Percentiles rank a stretch among this genome's conserved stretches.
These are phyloP conservation scores for Neofusicoccum laricinum DNA, from an alignment of 2,329 filamentous ascomycete genomes.

Conservation along the genomic window DNA sequence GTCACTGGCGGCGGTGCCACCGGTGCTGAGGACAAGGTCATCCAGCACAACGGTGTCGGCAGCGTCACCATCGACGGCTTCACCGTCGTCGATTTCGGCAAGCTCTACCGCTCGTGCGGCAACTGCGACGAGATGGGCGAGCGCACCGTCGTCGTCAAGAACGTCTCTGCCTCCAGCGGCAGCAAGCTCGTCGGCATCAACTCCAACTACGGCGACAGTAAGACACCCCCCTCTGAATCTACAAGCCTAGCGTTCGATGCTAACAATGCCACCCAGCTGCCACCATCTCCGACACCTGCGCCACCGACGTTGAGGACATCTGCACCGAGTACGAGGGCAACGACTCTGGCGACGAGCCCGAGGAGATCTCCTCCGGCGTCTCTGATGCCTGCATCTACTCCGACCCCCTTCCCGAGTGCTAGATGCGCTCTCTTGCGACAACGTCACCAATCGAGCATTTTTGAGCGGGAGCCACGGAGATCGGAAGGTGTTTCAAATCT, in stretches of 20 bases:
- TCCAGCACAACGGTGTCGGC: conserved; percentile 44
- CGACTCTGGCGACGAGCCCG: conserved; percentile 32
- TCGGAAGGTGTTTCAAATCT: background rate
- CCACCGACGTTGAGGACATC: conserved; percentile 32
- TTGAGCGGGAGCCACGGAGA: background rate
- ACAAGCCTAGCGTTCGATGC: background rate
- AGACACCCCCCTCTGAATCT: background rate
- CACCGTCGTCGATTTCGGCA: conserved; percentile 36
- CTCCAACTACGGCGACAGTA: conserved; percentile 49
- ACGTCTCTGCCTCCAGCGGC: conserved; percentile 41
- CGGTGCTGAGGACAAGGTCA: conserved; percentile 33
- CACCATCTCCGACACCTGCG: conserved; percentile 19
- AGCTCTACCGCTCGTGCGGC: conserved; percentile 49
- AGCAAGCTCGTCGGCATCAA: conserved; percentile 51
- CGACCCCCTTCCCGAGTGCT: conserved; percentile 15
- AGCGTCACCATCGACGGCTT: conserved; percentile 38
- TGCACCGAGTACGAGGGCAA: conserved; percentile 36
- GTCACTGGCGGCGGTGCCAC: conserved; percentile 42
- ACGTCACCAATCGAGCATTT: background rate
- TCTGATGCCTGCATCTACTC: conserved; percentile 32
- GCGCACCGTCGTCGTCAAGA: conserved; percentile 45
- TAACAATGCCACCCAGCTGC: background rate
- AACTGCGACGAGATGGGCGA: conserved; percentile 46
- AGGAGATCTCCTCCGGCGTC: conserved; percentile 29
- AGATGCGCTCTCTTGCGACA: background rate